Evolutionary conservation across 495 filamentous ascomycete genomes (phyloP).

Genomic region (Mytilinidion resinicola): DNA sequence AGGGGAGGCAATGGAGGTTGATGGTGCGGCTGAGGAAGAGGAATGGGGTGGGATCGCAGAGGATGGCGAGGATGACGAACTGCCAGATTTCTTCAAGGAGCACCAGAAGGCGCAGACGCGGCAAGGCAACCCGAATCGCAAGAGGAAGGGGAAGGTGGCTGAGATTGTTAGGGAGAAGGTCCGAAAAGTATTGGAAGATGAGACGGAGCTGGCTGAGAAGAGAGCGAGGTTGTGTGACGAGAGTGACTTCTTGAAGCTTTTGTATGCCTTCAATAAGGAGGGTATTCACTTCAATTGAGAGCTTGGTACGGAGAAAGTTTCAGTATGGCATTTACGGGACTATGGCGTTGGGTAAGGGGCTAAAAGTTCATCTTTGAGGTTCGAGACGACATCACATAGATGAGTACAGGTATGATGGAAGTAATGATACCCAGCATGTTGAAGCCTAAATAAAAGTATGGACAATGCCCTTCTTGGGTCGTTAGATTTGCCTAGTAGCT

Average conservation of each 20-base stretch:
- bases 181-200: conserved; percentile 67
- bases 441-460: no score
- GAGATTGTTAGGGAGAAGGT: conserved; percentile 77
- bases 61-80: conserved; percentile 52
- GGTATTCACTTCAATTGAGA: conserved; percentile 84
- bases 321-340: no score
- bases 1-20: conserved; percentile 32
- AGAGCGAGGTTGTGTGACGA: conserved; percentile 81
- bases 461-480: no score
- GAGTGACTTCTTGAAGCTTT: conserved; percentile 73
- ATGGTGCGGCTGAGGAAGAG: conserved; percentile 50
- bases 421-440: no score
- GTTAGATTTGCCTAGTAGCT: no score
- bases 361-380: no score
- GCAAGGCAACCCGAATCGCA: conserved; percentile 30
- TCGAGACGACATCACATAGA: no score
- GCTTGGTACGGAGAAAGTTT: no score
- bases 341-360: no score
- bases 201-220: conserved; percentile 71
- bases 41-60: conserved; percentile 47
- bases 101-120: conserved; percentile 45
- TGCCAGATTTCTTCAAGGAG: conserved; percentile 74
- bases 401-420: no score
- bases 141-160: conserved; percentile 59
- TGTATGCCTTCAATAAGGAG: conserved; percentile 79